Percentiles rank a stretch among this genome's conserved stretches.
phyloP scores from a whole-genome alignment of 768 basidiomycete genomes.

The Trametes coccinea region DNA sequence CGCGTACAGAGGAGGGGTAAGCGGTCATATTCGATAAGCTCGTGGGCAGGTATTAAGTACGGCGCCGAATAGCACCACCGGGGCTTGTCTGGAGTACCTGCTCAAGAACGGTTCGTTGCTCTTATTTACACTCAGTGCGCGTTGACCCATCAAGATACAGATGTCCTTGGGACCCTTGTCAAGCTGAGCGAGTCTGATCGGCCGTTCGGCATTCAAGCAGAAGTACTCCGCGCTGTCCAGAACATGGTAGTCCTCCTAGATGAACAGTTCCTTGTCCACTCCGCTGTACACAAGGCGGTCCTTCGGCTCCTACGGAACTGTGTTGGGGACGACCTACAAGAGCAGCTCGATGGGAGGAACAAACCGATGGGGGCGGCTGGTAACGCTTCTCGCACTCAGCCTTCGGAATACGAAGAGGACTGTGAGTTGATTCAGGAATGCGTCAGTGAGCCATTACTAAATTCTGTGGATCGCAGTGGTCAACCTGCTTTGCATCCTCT shows the following conservation, averaged over 20 bases:
- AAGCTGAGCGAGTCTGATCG: constrained; percentile 82
- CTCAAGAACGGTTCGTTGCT: constrained; percentile 72
- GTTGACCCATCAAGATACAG: constrained; percentile 37
- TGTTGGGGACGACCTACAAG: constrained; percentile 89
- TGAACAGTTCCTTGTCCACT: constrained; percentile 91
- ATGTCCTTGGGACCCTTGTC: constrained; percentile 83
- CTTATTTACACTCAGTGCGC: background rate
- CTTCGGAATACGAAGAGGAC: constrained; percentile 90
- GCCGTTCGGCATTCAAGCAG: constrained; percentile 88
- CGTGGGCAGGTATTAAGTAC: constrained; percentile 7
- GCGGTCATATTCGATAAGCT: constrained; percentile 31
- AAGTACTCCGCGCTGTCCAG: constrained; percentile 82
- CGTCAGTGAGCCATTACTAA: constrained; percentile 6
- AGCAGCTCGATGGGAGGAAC: constrained; percentile 76
- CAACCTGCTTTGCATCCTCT: constrained; percentile 87
- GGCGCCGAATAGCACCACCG: constrained; percentile 57
- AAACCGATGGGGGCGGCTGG: constrained; percentile 85
- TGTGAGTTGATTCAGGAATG: constrained; percentile 47
- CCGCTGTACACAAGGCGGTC: constrained; percentile 86
- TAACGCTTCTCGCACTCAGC: constrained; percentile 61
- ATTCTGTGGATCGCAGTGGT: constrained; percentile 56
- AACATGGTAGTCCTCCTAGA: constrained; percentile 92
- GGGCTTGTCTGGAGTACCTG: constrained; percentile 87
- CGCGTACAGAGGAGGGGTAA: constrained; percentile 84
- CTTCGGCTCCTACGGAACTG: constrained; percentile 82